These are phyloP conservation scores for Porogramme epimiltina DNA, from an alignment of 1,284 basidiomycete species.

Conservation along the genomic window DNA sequence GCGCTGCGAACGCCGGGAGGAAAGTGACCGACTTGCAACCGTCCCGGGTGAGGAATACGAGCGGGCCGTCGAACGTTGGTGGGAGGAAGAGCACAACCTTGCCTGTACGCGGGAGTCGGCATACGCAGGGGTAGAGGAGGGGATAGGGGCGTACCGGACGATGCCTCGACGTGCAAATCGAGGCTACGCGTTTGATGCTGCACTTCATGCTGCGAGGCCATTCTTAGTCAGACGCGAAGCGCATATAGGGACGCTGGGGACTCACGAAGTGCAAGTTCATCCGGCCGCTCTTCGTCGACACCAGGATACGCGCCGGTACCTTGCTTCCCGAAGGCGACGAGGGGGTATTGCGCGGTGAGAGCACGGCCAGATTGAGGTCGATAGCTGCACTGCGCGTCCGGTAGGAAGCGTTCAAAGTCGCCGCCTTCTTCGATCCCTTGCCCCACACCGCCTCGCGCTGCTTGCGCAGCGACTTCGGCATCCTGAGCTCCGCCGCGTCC, in stretches of 20 bases:
- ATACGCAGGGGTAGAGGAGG: too few relatives aligned
- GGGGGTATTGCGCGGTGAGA: background rate
- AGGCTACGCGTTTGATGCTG: conserved; percentile 25
- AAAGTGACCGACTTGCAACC: conserved; percentile 21
- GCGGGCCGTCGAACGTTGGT: conserved; percentile 28
- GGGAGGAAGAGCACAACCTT: conserved; percentile 29
- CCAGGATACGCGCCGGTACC: conserved; percentile 22
- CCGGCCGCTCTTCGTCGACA: conserved; percentile 26
- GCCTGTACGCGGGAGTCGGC: conserved; percentile 17
- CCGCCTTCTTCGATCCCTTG: conserved; percentile 1
- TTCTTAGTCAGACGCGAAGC: background rate
- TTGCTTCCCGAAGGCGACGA: background rate
- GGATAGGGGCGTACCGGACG: background rate
- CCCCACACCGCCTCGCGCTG: conserved; percentile 12
- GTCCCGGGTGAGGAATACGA: conserved; percentile 25
- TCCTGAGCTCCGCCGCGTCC: conserved; percentile 1
- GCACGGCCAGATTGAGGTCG: conserved; percentile 20
- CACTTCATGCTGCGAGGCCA: conserved; percentile 23
- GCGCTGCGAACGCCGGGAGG: conserved; percentile 29
- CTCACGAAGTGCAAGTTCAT: conserved; percentile 29
- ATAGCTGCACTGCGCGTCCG: conserved; percentile 29
- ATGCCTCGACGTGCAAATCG: conserved; percentile 27
- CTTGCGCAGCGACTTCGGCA: background rate
- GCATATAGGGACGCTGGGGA: conserved; percentile 3
- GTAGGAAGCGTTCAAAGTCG: conserved; percentile 28